Evolutionary conservation across 495 filamentous ascomycete genomes (phyloP).

Genomic region (Evernia prunastri): DNA sequence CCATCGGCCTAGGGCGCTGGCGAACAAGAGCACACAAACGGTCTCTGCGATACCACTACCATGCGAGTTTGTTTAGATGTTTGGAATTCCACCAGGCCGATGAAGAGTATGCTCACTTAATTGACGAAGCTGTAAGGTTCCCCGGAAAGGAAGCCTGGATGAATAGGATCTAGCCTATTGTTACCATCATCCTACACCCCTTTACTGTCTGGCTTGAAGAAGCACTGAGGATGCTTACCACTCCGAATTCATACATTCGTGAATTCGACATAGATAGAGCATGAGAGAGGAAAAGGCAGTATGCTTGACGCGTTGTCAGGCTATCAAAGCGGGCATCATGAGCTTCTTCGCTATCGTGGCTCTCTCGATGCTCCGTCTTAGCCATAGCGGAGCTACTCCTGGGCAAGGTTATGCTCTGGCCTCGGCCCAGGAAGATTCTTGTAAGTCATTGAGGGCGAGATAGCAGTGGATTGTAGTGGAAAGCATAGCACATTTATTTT

Average conservation of each 20-base stretch:
- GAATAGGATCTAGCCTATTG: slow-evolving; percentile 39
- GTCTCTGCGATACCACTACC: slow-evolving; percentile 34
- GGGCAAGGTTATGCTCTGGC: background rate
- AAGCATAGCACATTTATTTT: background rate
- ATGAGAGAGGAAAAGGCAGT: slow-evolving; percentile 43
- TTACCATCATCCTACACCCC: background rate
- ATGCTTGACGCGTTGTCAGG: slow-evolving; percentile 2
- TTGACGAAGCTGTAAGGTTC: slow-evolving; percentile 37
- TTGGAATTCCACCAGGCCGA: background rate
- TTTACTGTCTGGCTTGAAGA: slow-evolving; percentile 33
- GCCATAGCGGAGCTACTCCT: background rate
- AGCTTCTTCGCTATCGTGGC: background rate
- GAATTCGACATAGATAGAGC: slow-evolving; percentile 56
- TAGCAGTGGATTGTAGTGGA: background rate
- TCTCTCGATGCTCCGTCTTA: background rate
- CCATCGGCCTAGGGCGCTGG: slow-evolving; percentile 39
- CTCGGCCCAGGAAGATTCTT: background rate
- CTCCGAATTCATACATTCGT: slow-evolving; percentile 50
- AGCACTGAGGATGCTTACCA: slow-evolving; percentile 34
- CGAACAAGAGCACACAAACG: slow-evolving; percentile 32
- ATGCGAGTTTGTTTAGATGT: background rate
- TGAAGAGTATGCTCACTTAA: slow-evolving; percentile 28
- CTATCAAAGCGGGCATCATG: slow-evolving; percentile 1
- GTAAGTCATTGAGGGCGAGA: background rate
- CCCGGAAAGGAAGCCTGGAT: slow-evolving; percentile 44